Base-by-base conservation (phyloP, 805 yeast species). In the Ogataea zsoltii region DNA sequence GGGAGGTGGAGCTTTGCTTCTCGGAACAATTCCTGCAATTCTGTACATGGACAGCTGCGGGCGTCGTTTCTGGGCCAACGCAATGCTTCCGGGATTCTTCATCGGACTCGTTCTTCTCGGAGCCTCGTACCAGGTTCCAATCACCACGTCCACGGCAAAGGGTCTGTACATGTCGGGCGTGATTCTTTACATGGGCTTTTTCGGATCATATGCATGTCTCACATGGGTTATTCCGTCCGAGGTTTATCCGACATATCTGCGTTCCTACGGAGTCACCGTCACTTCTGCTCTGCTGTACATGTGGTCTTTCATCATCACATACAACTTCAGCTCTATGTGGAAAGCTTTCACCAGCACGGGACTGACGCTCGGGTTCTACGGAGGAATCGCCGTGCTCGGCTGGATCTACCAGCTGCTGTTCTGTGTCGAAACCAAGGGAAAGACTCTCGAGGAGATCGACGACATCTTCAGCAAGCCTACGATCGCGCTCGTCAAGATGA, bases 161-260 rank as follows among this genome's bases (percentile, higher is more conserved):
- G 88, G 85, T 44, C 72, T 79, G 14, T 81, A 80, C 62, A 63
- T 82, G 46, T 71, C 85, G 0, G 88, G 88, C 51, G 69, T 82
- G 53, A 78, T 82, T 44, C 60, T 82, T 16, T 82, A 82, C 66
- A 78, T 79, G 80, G 76, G 74, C 42, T 80, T 80, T 72, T 82
- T 82, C 47, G 88, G 87, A 45, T 71, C 83, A 7, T 82, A 82
- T 56, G 79, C 87, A 14, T 76, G 82, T 49, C 71, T 82, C 57
- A 81, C 88, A 1, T 83, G 85, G 85, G 87, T 82, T 28, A 63
- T 79, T 45, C 87, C 87, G 2, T 74, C 88, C 3, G 88, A 82
- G 58, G 75, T 79, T 14, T 83, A 77, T 60, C 80, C 80, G 33
- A 66, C 78, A 50, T 71, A 77, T 47, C 72, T 83, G 38, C 76